Evolutionary conservation across 306 rosid species (phyloP), one percentile per base, ranked within the genome.

Genomic region (Prunus padus): DNA sequence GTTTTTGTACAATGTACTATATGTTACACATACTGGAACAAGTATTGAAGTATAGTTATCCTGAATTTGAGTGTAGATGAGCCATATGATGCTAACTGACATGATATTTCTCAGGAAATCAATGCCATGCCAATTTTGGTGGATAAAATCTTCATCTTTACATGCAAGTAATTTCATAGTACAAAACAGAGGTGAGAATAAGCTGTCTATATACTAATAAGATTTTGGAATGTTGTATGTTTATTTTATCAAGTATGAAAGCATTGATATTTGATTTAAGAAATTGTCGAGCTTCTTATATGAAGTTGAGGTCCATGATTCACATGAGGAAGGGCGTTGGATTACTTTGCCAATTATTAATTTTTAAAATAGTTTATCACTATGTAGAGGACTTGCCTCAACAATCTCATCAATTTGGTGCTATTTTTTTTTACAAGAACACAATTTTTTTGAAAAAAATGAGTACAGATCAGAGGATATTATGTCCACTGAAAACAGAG

Each of bases 41-140:
- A 46, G 10, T 25, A 26, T 46, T 47, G 55, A 55, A 72, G 26
- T 26, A 9, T 56, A 12, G 11, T 71, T 76, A 15, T 22, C 45
- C 19, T 10, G 28, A 77, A 68, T 15, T 37, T 40, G 19, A 54
- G 19, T 40, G 40, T 30, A 40, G 64, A 59, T 1, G 14, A n/a
- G 75, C 54, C 61, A 46, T 73, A 8, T 25, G 68, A 74, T 51
- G 64, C 73, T 74, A 61, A 65, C 40, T 72, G 67, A 72, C 31
- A 14, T 20, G 54, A 74, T 75, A 31, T 69, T 78, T 78, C 85
- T 71, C 91, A 89, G 97, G 91, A 86, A 84, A 79, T 66, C 75
- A 44, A 45, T 55, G 33, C 82, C 84, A 47, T 30, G 81, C 84
- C 86, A 80, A 30, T 77, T 78, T 67, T 68, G 81, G 74, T 77